Evolutionary conservation across 768 basidiomycete genomes (phyloP).

Genomic region (Rhodosporidiobolus odoratus): DNA sequence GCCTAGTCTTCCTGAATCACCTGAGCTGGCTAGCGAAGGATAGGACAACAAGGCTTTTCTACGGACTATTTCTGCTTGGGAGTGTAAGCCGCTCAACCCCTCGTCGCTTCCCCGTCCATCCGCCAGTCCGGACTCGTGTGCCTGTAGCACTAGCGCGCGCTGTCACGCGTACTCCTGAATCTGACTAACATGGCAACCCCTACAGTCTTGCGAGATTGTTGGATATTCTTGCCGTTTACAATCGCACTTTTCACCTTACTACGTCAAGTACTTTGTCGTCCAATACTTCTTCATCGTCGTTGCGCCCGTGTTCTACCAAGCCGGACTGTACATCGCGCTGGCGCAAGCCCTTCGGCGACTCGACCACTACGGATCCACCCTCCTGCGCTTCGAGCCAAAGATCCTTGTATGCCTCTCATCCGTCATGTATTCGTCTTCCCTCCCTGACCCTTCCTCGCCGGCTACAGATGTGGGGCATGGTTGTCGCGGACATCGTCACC

Average conservation of each 20-base stretch:
- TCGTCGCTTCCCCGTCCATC: not conserved
- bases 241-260: conserved; percentile 19
- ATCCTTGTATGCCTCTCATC: conserved; percentile 41
- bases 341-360: conserved; percentile 40
- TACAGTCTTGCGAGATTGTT: conserved; percentile 21
- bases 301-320: conserved; percentile 34
- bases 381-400: conserved; percentile 43
- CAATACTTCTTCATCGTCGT: conserved; percentile 29
- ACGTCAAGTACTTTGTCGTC: conserved; percentile 21
- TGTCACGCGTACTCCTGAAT: too few species aligned
- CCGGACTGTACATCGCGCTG: conserved; percentile 46
- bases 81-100: conserved; percentile 3
- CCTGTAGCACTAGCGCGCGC: too few species aligned
- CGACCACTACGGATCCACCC: conserved; percentile 25
- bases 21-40: not conserved
- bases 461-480: conserved; percentile 39
- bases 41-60: conserved; percentile 2
- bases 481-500: conserved; percentile 43
- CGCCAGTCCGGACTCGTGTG: too few species aligned
- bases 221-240: conserved; percentile 17
- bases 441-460: too few species aligned
- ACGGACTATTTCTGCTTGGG: conserved; percentile 10
- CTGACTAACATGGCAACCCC: not conserved
- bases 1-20: conserved; percentile 21
- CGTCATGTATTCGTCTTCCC: too few species aligned